Conservation (phyloP, 352 stramenopile genomes). For the Pythium folliculosum region DNA sequence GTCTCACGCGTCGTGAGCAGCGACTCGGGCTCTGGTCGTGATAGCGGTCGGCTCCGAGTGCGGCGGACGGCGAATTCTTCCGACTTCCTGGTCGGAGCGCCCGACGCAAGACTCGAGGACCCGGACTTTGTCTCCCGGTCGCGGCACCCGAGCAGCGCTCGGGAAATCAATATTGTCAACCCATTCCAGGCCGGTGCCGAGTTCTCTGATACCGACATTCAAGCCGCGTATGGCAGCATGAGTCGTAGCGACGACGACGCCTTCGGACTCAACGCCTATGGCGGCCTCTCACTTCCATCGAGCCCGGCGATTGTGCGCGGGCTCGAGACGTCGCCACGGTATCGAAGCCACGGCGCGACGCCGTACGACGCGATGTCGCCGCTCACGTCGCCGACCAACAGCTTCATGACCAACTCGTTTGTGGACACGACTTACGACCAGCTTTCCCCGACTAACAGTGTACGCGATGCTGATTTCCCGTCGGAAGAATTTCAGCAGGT, state of each 20-base stretch:
- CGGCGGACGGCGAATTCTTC: background rate
- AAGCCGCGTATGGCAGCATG: constrained; percentile 35
- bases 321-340: constrained; percentile 38
- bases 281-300: constrained; percentile 28
- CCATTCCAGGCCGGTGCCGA: constrained; percentile 33
- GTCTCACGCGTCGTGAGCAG: constrained; percentile 4
- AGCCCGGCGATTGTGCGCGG: constrained; percentile 39
- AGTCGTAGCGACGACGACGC: constrained; percentile 34
- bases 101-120: background rate
- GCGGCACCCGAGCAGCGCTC: background rate
- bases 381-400: constrained; percentile 34
- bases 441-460: constrained; percentile 58
- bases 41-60: constrained; percentile 1
- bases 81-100: background rate
- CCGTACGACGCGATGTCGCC: constrained; percentile 55
- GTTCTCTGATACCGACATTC: constrained; percentile 46
- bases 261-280: constrained; percentile 38
- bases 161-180: constrained; percentile 26
- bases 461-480: constrained; percentile 59
- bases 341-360: constrained; percentile 26
- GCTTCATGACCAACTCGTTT: constrained; percentile 33
- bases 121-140: background rate
- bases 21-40: background rate
- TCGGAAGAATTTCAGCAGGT: constrained; percentile 75
- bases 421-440: constrained; percentile 41